Conservation (phyloP, 2,329 filamentous ascomycete genomes). For the Emmonsia crescens region DNA sequence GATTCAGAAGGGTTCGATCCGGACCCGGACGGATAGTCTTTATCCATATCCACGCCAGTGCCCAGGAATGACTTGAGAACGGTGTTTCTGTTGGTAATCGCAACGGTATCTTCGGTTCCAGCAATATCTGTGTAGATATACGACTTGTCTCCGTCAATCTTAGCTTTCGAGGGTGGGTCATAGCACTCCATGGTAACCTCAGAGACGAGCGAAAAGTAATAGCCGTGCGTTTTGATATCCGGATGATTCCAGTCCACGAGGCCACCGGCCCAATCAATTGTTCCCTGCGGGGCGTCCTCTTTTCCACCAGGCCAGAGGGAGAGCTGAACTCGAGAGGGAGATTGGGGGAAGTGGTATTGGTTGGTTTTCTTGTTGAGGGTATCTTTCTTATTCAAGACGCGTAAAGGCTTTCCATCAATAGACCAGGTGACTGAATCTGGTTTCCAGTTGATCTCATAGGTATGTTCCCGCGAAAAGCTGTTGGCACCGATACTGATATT, state of each 20-base stretch:
- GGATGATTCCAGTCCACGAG: conserved; percentile 72
- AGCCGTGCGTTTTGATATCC: conserved; percentile 72
- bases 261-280: conserved; percentile 85
- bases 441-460: conserved; percentile 88
- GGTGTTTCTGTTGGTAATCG: conserved; percentile 63
- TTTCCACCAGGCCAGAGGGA: conserved; percentile 94
- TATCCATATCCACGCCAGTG: conserved; percentile 65
- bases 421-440: conserved; percentile 78
- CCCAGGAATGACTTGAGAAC: conserved; percentile 67
- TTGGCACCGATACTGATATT: conserved; percentile 54
- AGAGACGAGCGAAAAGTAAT: conserved; percentile 75
- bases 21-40: conserved; percentile 31
- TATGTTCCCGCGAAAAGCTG: conserved; percentile 70
- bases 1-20: conserved; percentile 18
- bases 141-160: conserved; percentile 47
- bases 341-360: conserved; percentile 82
- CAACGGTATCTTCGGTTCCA: conserved; percentile 66
- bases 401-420: conserved; percentile 68
- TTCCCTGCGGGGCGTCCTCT: conserved; percentile 66
- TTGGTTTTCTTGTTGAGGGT: conserved; percentile 80
- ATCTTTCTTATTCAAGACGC: conserved; percentile 60
- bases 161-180: conserved; percentile 61
- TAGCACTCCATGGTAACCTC: conserved; percentile 81
- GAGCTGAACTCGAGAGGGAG: conserved; percentile 78
- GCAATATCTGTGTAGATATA: conserved; percentile 62